Evolutionary conservation across 768 basidiomycete genomes (phyloP), one percentile per base, ranked within the genome.

Genomic region (Lentinula raphanica): DNA sequence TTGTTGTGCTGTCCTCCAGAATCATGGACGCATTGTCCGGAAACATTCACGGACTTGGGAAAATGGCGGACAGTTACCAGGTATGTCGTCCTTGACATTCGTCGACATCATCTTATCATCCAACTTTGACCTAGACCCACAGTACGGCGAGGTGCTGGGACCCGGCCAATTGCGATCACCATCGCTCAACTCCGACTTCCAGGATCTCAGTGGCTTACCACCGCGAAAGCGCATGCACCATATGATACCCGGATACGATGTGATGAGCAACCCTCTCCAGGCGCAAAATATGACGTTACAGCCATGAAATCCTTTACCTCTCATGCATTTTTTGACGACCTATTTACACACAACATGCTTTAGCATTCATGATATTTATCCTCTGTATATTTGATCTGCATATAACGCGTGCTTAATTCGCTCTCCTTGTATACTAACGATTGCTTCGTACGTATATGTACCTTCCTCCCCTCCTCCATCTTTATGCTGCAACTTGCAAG

Each of bases 1-100:
- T 7, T 28, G 32, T n/a, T 29, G 27, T 21, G 1, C 13, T 5
- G n/a, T 7, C 8, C 48, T 13, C 9, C 28, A 53, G 51, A 23
- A 53, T 17, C 51, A 53, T 53, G 51, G 51, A 36, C 51, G 54
- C n/a, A 42, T 56, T 7, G 40, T 76, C 53, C 75, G 85, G 70
- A 87, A 86, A 66, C 84, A 86, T 70, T 74, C 78, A 63, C 77
- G 85, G 64, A 80, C 73, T 59, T 87, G 85, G 85, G 85, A 86
- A 60, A 81, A 78, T 65, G 72, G 69, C 62, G 72, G 69, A 31
- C 78, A 76, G 56, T 61, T 80, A 56, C 74, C 76, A 67, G 76
- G 79, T 77, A 67, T 59, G 71, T 15, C 21, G 13, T 57, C 25
- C 32, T 1, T 35, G n/a, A 8, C 19, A 45, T 23, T 35, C 12